phyloP scores from a whole-genome alignment of 1,284 basidiomycete species.

The Fomitopsis pinicola region DNA sequence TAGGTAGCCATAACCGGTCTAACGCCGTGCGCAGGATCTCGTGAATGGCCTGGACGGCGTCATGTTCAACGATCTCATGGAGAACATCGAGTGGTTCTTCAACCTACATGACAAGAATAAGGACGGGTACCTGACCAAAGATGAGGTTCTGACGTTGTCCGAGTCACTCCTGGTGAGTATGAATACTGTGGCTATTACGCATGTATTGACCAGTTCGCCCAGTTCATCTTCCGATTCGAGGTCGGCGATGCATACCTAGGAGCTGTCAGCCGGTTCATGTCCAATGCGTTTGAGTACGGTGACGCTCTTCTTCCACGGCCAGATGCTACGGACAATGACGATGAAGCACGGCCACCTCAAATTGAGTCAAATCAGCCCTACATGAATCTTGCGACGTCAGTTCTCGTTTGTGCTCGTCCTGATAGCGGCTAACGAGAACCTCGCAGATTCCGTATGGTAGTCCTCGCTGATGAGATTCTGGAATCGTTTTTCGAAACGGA shows the following conservation, averaged over 20 bases:
- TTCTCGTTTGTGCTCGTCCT: background rate
- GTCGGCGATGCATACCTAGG: constrained; percentile 96
- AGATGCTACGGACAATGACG: constrained; percentile 39
- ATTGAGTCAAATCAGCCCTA: constrained; percentile 79
- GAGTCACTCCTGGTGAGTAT: constrained; percentile 83
- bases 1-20: background rate
- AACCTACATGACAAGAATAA: constrained; percentile 95
- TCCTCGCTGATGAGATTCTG: constrained; percentile 90
- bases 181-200: background rate
- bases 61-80: constrained; percentile 96
- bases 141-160: constrained; percentile 93
- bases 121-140: constrained; percentile 91
- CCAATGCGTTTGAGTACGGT: constrained; percentile 95
- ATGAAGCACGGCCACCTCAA: constrained; percentile 38
- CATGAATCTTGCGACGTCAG: constrained; percentile 79
- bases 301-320: constrained; percentile 71
- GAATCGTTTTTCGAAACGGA: constrained; percentile 95
- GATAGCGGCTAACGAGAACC: background rate
- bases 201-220: background rate
- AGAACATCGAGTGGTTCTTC: constrained; percentile 99
- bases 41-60: constrained; percentile 87
- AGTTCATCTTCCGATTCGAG: constrained; percentile 99
- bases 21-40: constrained; percentile 61
- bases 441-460: constrained; percentile 93
- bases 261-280: constrained; percentile 93